Evolutionary conservation across 139 green algal species (phyloP), one percentile per base, ranked within the genome.

Genomic region (Tetratostichococcus sp.): DNA sequence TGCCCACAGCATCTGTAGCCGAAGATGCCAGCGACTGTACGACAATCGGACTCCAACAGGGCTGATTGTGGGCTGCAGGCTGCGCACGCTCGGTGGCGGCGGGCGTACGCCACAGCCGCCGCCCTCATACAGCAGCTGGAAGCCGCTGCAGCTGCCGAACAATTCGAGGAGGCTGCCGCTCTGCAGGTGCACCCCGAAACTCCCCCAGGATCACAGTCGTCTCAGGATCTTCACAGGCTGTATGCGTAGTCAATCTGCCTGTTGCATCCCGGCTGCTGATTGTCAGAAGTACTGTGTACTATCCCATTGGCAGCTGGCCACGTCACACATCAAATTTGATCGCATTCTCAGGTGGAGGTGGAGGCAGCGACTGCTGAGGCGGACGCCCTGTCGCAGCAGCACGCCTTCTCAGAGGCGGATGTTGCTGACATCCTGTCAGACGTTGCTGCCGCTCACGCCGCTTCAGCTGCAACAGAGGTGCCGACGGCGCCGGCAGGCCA

Each of bases 91-190:
- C 70, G 14, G 25, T 35, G 19, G 39, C 58, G 57, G 39, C n/a
- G 28, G 39, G 16, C 26, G 5, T 26, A 74, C 50, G n/a, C 25
- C 35, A 43, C 30, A 16, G 8, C 30, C 1, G 32, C 25, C n/a
- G 28, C 26, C 16, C 21, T 67, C 26, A 6, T 74, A 1, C 35
- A 50, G n/a, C 75, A 80, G 43, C 57, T 75, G 23, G 75, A 72
- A 21, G 70, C 43, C 14, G 75, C 75, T n/a, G 70, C 69, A 23
- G 58, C 75, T 0, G 59, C 75, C 21, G 75, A 80, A 1, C 75
- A 72, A 35, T 80, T 73, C 69, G 70, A 73, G 1, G 75, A 80
- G 59, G 75, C 75, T 26, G 69, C 30, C 6, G 70, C 69, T 4
- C 69, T 80, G 59, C 75, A 80, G 69, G 59, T 62, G 50, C 50